Evolutionary conservation across 768 basidiomycete genomes (phyloP), one percentile per base, ranked within the genome.

Genomic region (Termitomyces sp.): DNA sequence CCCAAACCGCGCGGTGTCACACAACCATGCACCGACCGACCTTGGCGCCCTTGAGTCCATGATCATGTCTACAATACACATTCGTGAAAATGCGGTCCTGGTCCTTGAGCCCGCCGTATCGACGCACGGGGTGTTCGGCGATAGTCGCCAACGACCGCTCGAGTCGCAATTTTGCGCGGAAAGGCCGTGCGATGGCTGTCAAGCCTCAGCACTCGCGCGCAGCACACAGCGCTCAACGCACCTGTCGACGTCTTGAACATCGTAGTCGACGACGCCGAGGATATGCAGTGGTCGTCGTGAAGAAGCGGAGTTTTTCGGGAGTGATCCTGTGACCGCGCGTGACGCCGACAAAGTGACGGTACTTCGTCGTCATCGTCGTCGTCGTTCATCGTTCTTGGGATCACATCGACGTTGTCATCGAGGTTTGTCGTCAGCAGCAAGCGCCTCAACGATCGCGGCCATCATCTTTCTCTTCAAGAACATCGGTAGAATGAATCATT

Each of bases 11-110:
- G 37, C 15, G 49, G 16, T 2, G 4, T 1, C 8, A 22, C 22
- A 7, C 9, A 47, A 13, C n/a, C 31, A 22, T 15, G n/a, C 18
- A 55, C 13, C 16, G 26, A 72, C 85, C 57, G 56, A 94, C 94
- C 82, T 83, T 69, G 22, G 96, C 96, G 42, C 96, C 96, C 73
- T 97, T 98, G 51, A 99, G 72, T 15, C 93, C 88, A 69, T 93
- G 89, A 68, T 98, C 96, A 69, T 95, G 92, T 58, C 83, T 81
- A 67, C 83, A 88, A 68, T 88, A 96, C 1, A 85, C 84, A 70
- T 97, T 98, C 41, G 92, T 94, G 68, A 98, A 98, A 61, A 94
- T 94, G 48, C 92, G 85, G 72, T 93, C 92, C 68, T 94, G 92
- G 75, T 98, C 96, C 72, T 90, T 94, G 61, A 98, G 78, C 0